Evolutionary conservation across 768 basidiomycete genomes (phyloP), one percentile per base, ranked within the genome.

Genomic region (Calocybe gangraenosa): DNA sequence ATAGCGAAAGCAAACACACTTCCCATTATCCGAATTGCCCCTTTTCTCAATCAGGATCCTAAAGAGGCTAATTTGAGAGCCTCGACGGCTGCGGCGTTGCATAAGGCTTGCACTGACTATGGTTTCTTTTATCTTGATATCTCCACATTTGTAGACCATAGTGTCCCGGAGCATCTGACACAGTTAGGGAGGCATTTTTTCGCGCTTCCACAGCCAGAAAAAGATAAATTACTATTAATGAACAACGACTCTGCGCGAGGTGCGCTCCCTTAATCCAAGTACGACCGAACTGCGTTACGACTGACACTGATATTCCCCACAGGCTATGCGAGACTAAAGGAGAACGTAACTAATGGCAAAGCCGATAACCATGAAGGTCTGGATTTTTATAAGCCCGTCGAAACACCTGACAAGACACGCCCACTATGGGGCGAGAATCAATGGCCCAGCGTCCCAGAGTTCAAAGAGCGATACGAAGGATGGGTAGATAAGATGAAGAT

Each of bases 111-210:
- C 55, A 57, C 86, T 17, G 69, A 86, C 43, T 89, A 79, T 44
- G 92, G 92, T 0, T 95, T 95, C 74, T 93, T 95, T 68, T 95
- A 94, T 63, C 70, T 93, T 37, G 78, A 91, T 49, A 68, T 92
- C 36, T 76, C 79, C 2, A 65, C 72, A 3, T 87, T 71, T 52
- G 63, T 84, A 11, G 68, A 81, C 28, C 65, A 65, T 0, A 57
- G 67, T 0, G 84, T 91, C 54, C 74, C 83, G 8, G 79, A 82
- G 34, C 79, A 84, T 50, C 75, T 93, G 6, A 62, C 78, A 0
- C 65, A 65, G 7, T 69, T 91, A 2, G 91, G 81, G 1, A 70
- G 79, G 19, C 67, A 78, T 40, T 95, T 95, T 69, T 94, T 94
- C 55, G 53, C 61, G 14, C 63, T 82, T 13, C 81, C 87, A 0